Percentiles rank a stretch among this genome's conserved stretches.
Conservation (phyloP, 176 grass and related monocot species). For the Secale cereale region DNA sequence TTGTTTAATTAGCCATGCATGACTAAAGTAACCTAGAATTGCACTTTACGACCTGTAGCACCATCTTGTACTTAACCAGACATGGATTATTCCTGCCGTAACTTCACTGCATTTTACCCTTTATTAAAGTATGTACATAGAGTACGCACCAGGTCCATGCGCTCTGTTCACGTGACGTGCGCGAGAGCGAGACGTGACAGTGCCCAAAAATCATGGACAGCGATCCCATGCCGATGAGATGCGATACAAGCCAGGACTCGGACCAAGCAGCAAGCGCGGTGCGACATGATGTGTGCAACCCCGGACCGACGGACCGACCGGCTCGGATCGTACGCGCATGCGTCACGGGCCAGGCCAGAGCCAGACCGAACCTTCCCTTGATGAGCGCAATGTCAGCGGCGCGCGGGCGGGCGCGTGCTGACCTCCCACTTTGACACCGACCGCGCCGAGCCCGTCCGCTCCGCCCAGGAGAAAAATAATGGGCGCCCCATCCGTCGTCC, state of each 20-base stretch:
- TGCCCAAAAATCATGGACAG: not conserved
- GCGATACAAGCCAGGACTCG: not conserved
- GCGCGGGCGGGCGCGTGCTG: slow-evolving; percentile 1
- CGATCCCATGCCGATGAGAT: slow-evolving; percentile 17
- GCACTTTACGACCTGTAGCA: not conserved
- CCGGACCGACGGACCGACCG: not conserved
- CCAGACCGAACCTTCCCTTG: slow-evolving; percentile 38
- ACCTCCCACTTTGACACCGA: slow-evolving; percentile 16
- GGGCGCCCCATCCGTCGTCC: not conserved
- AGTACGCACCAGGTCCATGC: not conserved
- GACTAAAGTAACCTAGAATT: not conserved
- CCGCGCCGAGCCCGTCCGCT: not conserved
- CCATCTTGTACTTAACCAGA: not conserved
- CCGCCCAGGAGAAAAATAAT: not conserved
- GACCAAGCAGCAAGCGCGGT: slow-evolving; percentile 5
- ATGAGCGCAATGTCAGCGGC: slow-evolving; percentile 35
- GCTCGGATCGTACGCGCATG: not conserved
- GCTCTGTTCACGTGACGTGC: slow-evolving; percentile 18
- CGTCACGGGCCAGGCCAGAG: not conserved
- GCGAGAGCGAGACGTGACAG: slow-evolving; percentile 1
- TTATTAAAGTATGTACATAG: not conserved
- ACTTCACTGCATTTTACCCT: not conserved
- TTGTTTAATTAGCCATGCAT: not conserved
- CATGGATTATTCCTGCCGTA: not conserved
- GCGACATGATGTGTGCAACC: not conserved